Evolutionary conservation across 2,329 filamentous ascomycete species (phyloP), one percentile per base, ranked within the genome.

Genomic region (Dothistroma septosporum): DNA sequence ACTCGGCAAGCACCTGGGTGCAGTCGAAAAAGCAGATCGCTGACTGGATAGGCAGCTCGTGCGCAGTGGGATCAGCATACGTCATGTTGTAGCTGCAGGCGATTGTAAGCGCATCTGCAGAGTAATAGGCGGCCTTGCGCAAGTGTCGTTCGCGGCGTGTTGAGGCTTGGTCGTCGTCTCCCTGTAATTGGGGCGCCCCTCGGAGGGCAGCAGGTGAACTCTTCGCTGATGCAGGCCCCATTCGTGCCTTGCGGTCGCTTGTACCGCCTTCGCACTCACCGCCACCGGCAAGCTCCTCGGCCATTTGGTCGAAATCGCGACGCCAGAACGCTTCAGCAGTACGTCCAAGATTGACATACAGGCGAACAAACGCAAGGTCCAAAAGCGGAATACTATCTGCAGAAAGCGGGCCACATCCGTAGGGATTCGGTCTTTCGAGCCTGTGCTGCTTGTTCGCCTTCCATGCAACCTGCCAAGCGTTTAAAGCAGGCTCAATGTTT

Each of bases 291-390:
- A 97, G 80, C 74, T 97, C 93, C 59, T 94, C 87, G 0, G 91
- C 89, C 85, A 97, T 91, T 4, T 88, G 89, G 64, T 96, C 91
- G 82, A 91, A 97, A 73, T 99, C 92, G 11, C 92, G 85, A 70
- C 93, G 88, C 91, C 92, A 97, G 70, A 97, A 92, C 63, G 89
- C 90, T 73, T 97, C 92, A 74, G 96, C 97, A 8, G 91, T 91
- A 32, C 90, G 84, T 1, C 90, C 90, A n/a, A 97, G 83, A 69
- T 97, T 95, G 46, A 97, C 91, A 76, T 94, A 97, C 0, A 99
- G 80, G 52, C 92, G 85, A 11, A 97, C 89, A 70, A 97, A 97
- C 0, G 94, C 93, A 46, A 97, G 81, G 69, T 97, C 93, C 49
- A 97, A 79, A 4, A 97, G 80, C 1, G 93, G 93, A 65, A 97